Evolutionary conservation across 2,329 filamentous ascomycete genomes (phyloP).

Genomic region (Tolypocladium album): DNA sequence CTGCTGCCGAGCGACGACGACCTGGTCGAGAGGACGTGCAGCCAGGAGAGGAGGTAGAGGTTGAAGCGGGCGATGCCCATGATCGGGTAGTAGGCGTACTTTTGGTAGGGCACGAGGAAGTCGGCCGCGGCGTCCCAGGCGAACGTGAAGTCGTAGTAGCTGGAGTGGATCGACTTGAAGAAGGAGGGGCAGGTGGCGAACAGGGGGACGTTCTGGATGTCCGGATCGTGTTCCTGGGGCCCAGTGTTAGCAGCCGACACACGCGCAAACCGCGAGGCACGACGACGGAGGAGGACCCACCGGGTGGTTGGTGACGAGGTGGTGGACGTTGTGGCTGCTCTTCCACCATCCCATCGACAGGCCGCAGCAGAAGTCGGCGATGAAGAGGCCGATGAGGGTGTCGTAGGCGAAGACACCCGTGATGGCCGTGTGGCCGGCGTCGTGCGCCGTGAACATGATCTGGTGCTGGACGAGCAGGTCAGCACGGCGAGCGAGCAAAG

Average conservation of each 20-base stretch:
- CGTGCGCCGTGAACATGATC: conserved; percentile 85
- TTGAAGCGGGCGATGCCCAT: conserved; percentile 79
- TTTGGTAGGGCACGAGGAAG: conserved; percentile 58
- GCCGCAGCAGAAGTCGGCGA: conserved; percentile 83
- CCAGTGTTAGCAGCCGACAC: neutral
- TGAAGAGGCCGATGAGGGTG: conserved; percentile 75
- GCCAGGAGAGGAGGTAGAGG: conserved; percentile 75
- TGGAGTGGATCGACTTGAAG: conserved; percentile 68
- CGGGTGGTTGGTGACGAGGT: conserved; percentile 90
- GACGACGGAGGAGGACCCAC: neutral
- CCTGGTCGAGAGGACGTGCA: conserved; percentile 54
- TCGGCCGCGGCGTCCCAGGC: conserved; percentile 64
- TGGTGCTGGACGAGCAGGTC: conserved; percentile 60
- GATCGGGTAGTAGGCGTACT: conserved; percentile 75
- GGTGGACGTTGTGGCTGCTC: conserved; percentile 88
- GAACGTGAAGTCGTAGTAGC: conserved; percentile 77
- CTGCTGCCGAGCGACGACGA: conserved; percentile 74
- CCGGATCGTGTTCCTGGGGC: conserved; percentile 70
- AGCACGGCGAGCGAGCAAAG: neutral
- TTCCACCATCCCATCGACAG: conserved; percentile 97
- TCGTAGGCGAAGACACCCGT: conserved; percentile 82
- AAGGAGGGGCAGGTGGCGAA: conserved; percentile 72
- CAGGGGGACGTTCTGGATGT: conserved; percentile 85
- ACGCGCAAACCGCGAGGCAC: neutral
- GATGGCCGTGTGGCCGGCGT: conserved; percentile 95